Conservation (phyloP, 768 basidiomycete genomes). For the Serpula lacrymans region DNA sequence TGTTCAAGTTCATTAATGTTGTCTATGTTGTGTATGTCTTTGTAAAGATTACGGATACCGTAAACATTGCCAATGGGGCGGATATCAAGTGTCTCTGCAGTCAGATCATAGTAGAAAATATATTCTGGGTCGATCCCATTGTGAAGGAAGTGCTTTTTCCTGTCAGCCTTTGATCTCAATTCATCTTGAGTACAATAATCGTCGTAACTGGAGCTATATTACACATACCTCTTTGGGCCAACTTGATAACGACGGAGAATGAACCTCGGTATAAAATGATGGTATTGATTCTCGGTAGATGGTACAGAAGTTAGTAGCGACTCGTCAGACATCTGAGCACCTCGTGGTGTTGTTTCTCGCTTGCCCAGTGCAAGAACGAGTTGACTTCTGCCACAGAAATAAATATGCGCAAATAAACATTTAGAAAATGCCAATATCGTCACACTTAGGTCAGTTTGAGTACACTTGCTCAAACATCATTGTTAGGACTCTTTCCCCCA, state of each 20-base stretch:
- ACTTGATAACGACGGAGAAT: conserved; percentile 6
- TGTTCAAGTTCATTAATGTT: conserved; percentile 28
- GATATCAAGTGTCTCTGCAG: conserved; percentile 6
- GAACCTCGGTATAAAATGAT: conserved; percentile 11
- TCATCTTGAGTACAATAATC: not conserved
- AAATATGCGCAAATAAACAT: too few relatives aligned
- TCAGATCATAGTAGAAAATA: conserved; percentile 8
- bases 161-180: conserved; percentile 8
- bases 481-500: too few relatives aligned
- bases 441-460: too few relatives aligned
- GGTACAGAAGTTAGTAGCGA: too few relatives aligned
- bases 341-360: too few relatives aligned
- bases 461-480: too few relatives aligned
- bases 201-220: not conserved
- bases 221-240: conserved; percentile 2
- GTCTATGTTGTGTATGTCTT: conserved; percentile 14
- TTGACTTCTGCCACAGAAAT: too few relatives aligned
- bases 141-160: conserved; percentile 2
- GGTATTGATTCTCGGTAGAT: conserved; percentile 7
- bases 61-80: conserved; percentile 10
- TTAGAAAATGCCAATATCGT: too few relatives aligned
- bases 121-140: conserved; percentile 8
- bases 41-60: conserved; percentile 21
- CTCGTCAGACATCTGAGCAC: too few relatives aligned
- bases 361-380: too few relatives aligned